Evolutionary conservation across 176 grass and related monocot species (phyloP), one percentile per base, ranked within the genome.

Genomic region (Hyparrhenia diplandra): DNA sequence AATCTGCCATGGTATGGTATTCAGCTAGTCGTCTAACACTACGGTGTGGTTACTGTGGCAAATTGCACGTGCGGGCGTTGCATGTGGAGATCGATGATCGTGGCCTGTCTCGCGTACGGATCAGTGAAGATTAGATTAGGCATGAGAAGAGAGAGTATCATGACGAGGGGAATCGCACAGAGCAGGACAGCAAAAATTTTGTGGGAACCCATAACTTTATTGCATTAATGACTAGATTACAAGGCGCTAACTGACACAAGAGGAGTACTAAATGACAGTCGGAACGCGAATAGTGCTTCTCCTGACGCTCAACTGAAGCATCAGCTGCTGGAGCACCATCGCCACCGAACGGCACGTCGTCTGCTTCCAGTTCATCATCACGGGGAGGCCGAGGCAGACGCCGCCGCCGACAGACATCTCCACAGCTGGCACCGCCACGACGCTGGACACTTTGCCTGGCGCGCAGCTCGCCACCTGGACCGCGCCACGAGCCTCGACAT

Each of bases 131-230:
- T n/a, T n/a, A 17, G 34, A 31, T 16, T 31, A 25, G 27, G 47
- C 32, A 16, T 16, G 31, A 80, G 13, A n/a, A n/a, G n/a, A n/a
- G 20, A 71, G 55, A 57, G 82, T 17, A 24, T n/a, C 42, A 77
- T 23, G 54, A 77, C 18, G 16, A 2, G 18, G 2, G 36, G 6
- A 67, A 63, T 1, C 21, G 12, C 58, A 49, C 83, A 67, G 47
- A 78, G 25, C 58, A 20, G 21, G 12, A 8, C 72, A 58, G 2
- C 5, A 10, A 52, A 34, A 12, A 0, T 59, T 59, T 66, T 82
- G 72, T 66, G 20, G n/a, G n/a, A 85, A 85, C 1, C 77, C 34
- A 4, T 37, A 85, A 82, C 54, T 85, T 69, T 54, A 77, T 82
- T 77, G 29, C 87, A 40, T 7, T 4, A 0, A 37, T 77, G 1